Evolutionary conservation across 2,329 filamentous ascomycete genomes (phyloP), one percentile per base, ranked within the genome.

Genomic region (Aspergillus ochraceus): DNA sequence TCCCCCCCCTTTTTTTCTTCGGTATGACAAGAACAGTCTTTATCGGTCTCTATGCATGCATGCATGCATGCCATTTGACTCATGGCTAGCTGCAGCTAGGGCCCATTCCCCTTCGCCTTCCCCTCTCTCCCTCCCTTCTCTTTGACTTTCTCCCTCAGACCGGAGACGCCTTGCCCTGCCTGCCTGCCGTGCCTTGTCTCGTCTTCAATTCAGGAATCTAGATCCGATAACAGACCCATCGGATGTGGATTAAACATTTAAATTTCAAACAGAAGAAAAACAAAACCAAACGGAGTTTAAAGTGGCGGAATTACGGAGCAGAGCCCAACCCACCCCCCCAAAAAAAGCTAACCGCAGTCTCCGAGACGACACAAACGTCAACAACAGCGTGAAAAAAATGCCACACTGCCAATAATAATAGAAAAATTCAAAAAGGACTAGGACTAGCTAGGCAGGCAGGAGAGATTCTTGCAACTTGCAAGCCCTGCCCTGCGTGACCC

Each of bases 41-140:
- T 22, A 51, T 51, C 54, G 26, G 22, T 56, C 42, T 29, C 45
- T 54, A 57, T 64, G 57, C 60, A 52, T 64, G 57, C 59, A 64
- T 56, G 58, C 55, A 64, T 60, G 57, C 58, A 57, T 55, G 56
- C 60, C 58, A 62, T 60, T 62, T 60, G 58, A 62, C 62, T 62
- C 60, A 60, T 64, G 62, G 60, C 60, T 50, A 55, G 55, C 60
- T 62, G 62, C 60, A 60, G 60, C 54, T 59, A 12, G 45, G 49
- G 47, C 26, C 49, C 54, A 29, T 42, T n/a, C 36, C 36, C 14
- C 4, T 39, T n/a, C 14, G 14, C 14, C 36, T n/a, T 8, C 11
- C 32, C 11, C 32, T 36, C 14, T 14, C 5, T 36, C 32, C 32
- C 32, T 17, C 11, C 32, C 14, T 36, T 36, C 32, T 36, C 24